These are phyloP conservation scores for Myriosclerotinia duriaeana DNA, from an alignment of 2,329 filamentous ascomycete genomes.

Conservation along the genomic window DNA sequence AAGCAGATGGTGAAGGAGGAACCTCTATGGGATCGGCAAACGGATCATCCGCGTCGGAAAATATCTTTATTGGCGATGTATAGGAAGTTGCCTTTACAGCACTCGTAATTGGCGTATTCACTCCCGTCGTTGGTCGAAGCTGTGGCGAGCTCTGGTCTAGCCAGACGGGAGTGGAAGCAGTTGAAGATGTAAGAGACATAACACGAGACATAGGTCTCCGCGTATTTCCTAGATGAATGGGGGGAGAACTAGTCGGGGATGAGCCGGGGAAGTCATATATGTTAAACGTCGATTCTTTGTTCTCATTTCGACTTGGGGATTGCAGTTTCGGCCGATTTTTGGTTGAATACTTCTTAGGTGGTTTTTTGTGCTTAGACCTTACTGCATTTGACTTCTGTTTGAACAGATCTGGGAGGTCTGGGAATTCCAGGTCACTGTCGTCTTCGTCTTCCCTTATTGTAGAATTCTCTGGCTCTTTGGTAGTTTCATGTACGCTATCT, in stretches of 20 bases:
- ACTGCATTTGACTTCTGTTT: neutral
- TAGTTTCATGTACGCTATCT: neutral
- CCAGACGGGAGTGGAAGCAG: conserved; percentile 26
- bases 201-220: conserved; percentile 26
- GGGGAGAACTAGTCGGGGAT: conserved; percentile 43
- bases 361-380: conserved; percentile 13
- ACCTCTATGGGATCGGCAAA: conserved; percentile 26
- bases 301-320: neutral
- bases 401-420: conserved; percentile 37
- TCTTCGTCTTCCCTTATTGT: conserved; percentile 15
- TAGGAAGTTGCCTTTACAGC: conserved; percentile 27
- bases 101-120: conserved; percentile 40
- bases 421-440: conserved; percentile 38
- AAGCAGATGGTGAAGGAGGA: conserved; percentile 28
- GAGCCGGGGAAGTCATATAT: conserved; percentile 45
- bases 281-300: conserved; percentile 22
- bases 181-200: conserved; percentile 29
- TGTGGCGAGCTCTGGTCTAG: conserved; percentile 23
- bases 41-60: conserved; percentile 32
- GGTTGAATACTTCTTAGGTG: conserved; percentile 31
- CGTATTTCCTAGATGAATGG: conserved; percentile 13
- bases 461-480: neutral
- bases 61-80: conserved; percentile 24
- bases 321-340: conserved; percentile 28
- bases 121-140: conserved; percentile 20